Conservation (phyloP, 2,329 filamentous ascomycete species). For the Fusarium lyarnte region DNA sequence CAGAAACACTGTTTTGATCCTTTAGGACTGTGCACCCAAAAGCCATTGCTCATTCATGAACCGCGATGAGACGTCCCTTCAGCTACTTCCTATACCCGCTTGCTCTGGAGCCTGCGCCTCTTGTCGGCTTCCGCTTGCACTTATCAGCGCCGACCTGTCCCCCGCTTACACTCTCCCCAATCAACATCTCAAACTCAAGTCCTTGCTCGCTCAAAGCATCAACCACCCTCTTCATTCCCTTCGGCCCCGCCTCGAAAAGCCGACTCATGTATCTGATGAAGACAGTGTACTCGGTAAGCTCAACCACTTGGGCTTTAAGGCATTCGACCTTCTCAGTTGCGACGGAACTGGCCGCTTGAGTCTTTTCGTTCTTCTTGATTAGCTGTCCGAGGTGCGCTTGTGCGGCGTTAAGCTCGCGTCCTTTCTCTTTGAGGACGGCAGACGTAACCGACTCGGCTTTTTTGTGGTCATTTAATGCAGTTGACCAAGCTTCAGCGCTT, state of each 20-base stretch:
- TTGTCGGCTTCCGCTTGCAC: background rate
- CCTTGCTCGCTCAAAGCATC: background rate
- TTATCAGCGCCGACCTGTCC: background rate
- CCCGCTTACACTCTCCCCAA: background rate
- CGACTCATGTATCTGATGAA: background rate
- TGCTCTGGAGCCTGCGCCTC: background rate
- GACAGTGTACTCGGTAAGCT: background rate
- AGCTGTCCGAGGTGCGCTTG: background rate
- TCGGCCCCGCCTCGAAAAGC: background rate
- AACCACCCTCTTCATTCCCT: background rate
- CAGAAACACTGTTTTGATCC: background rate
- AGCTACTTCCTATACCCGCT: background rate
- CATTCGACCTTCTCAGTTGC: background rate
- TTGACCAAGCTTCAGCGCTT: background rate
- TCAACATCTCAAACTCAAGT: background rate
- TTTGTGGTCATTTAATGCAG: background rate
- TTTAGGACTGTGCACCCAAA: rapidly evolving
- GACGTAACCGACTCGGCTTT: background rate
- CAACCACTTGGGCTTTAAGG: too few relatives aligned
- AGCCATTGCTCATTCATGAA: background rate
- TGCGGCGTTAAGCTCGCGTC: background rate
- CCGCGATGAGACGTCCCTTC: background rate
- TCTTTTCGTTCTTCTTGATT: background rate
- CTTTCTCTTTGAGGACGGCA: background rate
- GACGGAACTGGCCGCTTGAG: background rate